Conservation (phyloP, 306 rosid species). For the Fragaria ananassa region DNA sequence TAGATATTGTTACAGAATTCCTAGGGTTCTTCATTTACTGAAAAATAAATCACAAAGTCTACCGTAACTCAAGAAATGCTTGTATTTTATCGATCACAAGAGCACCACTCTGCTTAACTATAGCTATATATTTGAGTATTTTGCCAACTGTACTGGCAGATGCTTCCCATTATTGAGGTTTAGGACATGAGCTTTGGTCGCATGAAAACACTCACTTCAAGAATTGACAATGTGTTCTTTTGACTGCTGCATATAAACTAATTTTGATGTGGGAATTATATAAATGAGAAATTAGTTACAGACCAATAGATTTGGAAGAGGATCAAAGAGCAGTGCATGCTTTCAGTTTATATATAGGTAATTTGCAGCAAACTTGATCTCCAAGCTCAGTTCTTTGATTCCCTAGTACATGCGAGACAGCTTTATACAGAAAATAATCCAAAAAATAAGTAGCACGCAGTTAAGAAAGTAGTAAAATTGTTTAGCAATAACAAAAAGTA, state of each 20-base stretch:
- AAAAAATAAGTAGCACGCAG: not conserved
- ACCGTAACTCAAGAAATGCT: not conserved
- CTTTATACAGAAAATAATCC: conserved; percentile 5
- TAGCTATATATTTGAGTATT: not conserved
- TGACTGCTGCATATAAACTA: not conserved
- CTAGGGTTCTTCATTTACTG: not conserved
- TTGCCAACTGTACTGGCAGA: conserved; percentile 1
- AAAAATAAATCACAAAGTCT: not conserved
- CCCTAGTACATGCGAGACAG: conserved; percentile 8
- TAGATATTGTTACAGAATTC: not conserved
- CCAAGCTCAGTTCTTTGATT: conserved; percentile 19
- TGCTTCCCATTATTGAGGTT: conserved; percentile 19
- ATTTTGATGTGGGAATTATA: not conserved
- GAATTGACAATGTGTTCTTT: not conserved
- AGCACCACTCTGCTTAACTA: not conserved
- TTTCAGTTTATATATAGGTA: not conserved
- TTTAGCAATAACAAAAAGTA: not conserved
- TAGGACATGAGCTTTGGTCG: not conserved
- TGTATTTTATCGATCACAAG: not conserved
- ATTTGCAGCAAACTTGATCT: conserved; percentile 19
- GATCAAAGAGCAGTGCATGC: not conserved
- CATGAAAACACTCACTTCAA: conserved; percentile 20
- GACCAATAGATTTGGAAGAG: conserved; percentile 4
- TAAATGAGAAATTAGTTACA: not conserved
- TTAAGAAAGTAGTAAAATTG: not conserved